Evolutionary conservation across 1,139 yeast species (phyloP), one percentile per base, ranked within the genome.

Genomic region (Suhomyces maxii): DNA sequence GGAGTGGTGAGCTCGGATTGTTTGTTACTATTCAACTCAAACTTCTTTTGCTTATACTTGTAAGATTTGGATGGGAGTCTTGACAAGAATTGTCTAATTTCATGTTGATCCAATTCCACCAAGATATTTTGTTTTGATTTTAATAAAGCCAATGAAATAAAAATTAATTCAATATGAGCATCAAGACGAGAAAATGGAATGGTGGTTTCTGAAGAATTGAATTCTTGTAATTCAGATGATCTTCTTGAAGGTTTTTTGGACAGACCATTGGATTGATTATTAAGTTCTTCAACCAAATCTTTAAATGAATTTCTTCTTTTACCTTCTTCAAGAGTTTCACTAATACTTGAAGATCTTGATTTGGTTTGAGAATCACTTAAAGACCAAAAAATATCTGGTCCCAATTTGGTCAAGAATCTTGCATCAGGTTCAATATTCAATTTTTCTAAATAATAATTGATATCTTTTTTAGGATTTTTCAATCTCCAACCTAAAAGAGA

Each of bases 61-160:
- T 69, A 71, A 3, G 76, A 68, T 50, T 71, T 73, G 10, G 77
- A 65, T 39, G 82, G 76, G 47, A 71, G 72, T 47, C 86, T 77
- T 46, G 83, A 81, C 52, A 91, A 73, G 55, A 82, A 83, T 60
- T 90, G 96, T 41, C 91, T 76, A 36, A 89, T 88, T 67, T 91
- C 98, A 54, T 89, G 84, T 61, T 88, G 96, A 60, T 91, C 98
- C 53, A 89, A 80, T 60, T 91, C 97, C 52, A 89, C 76, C 48
- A 91, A 74, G 36, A 86, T 82, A 55, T 82, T 82, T 58, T 87
- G 91, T 63, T 87, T 86, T 41, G 93, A 83, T 63, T 89, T 89
- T 52, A 91, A 71, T 43, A 90, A 78, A 1, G 97, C 90, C 44
- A 90, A 71, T 43, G 89, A 83, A 8, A 88, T 80, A 61, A 89